phyloP scores from a whole-genome alignment of 2,329 filamentous ascomycete genomes.

The Fusarium tupiense region DNA sequence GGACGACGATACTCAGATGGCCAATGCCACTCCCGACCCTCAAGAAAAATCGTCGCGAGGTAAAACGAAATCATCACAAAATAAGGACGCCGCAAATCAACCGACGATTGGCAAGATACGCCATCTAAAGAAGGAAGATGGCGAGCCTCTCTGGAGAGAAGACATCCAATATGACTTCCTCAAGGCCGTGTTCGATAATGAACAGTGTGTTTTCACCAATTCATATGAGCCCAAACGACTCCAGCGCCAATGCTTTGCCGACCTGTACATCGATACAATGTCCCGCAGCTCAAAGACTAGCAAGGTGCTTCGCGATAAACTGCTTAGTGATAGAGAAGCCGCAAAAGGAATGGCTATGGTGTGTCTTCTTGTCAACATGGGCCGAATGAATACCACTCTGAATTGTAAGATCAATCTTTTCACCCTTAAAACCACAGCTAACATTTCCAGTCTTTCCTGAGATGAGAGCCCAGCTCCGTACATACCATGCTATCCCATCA shows the following conservation, averaged over 20 bases:
- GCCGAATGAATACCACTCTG: constrained; percentile 97
- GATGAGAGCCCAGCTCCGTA: constrained; percentile 97
- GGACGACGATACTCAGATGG: constrained; percentile 58
- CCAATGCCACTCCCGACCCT: constrained; percentile 56
- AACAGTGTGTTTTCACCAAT: constrained; percentile 84
- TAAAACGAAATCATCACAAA: constrained; percentile 49
- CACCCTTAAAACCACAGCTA: not conserved
- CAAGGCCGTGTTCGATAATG: constrained; percentile 80
- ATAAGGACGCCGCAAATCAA: constrained; percentile 49
- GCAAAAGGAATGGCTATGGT: constrained; percentile 99
- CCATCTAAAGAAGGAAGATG: constrained; percentile 89
- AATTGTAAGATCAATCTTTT: constrained; percentile 74
- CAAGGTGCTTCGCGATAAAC: constrained; percentile 96
- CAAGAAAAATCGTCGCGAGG: constrained; percentile 51
- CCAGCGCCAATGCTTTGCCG: constrained; percentile 83
- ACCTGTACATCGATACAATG: constrained; percentile 99
- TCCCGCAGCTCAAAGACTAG: constrained; percentile 98
- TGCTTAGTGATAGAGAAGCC: constrained; percentile 88
- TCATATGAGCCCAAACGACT: constrained; percentile 74
- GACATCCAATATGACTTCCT: constrained; percentile 93
- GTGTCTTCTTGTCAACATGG: constrained; percentile 95
- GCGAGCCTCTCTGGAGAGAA: constrained; percentile 84
- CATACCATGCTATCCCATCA: constrained; percentile 97
- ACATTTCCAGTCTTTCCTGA: constrained; percentile 87
- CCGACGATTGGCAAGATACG: constrained; percentile 74